phyloP scores from a whole-genome alignment of 2,329 filamentous ascomycete species.

The Herpotrichia juniperi region DNA sequence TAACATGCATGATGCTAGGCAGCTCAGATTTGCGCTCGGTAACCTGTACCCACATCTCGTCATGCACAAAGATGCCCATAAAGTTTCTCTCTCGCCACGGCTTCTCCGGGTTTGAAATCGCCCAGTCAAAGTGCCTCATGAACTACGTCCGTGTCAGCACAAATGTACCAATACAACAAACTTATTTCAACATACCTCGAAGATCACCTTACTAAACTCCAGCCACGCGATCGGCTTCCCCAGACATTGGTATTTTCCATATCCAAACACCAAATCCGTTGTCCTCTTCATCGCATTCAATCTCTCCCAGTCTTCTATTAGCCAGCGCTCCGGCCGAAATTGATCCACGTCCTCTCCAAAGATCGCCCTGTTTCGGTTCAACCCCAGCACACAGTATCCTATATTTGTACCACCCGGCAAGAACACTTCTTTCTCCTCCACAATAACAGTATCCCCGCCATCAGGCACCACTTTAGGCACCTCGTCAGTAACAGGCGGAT shows the following conservation, averaged over 20 bases:
- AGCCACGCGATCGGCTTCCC: slow-evolving; percentile 38
- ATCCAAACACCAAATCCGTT: slow-evolving; percentile 38
- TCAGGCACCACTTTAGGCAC: slow-evolving; percentile 31
- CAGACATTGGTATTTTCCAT: slow-evolving; percentile 39
- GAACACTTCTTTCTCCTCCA: slow-evolving; percentile 24
- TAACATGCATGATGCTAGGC: too few species aligned
- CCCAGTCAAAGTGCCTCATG: slow-evolving; percentile 30
- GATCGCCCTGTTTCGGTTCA: slow-evolving; percentile 27
- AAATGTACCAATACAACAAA: neutral
- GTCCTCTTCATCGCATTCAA: slow-evolving; percentile 30
- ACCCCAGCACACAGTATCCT: slow-evolving; percentile 27
- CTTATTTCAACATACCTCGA: slow-evolving; percentile 45
- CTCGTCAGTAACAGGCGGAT: slow-evolving; percentile 41
- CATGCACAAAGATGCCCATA: slow-evolving; percentile 25
- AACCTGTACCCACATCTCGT: slow-evolving; percentile 27
- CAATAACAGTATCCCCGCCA: slow-evolving; percentile 29
- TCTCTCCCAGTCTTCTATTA: slow-evolving; percentile 25
- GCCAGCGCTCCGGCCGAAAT: slow-evolving; percentile 58
- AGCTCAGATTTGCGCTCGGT: slow-evolving; percentile 14
- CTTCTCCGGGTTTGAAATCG: slow-evolving; percentile 22
- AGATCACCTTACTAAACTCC: slow-evolving; percentile 43
- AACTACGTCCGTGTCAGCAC: slow-evolving; percentile 12
- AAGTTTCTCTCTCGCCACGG: slow-evolving; percentile 27
- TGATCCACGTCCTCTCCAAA: slow-evolving; percentile 47
- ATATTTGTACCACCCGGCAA: slow-evolving; percentile 36